Evolutionary conservation across 306 rosid genomes (phyloP).

Genomic region (Notholithocarpus densiflorus): DNA sequence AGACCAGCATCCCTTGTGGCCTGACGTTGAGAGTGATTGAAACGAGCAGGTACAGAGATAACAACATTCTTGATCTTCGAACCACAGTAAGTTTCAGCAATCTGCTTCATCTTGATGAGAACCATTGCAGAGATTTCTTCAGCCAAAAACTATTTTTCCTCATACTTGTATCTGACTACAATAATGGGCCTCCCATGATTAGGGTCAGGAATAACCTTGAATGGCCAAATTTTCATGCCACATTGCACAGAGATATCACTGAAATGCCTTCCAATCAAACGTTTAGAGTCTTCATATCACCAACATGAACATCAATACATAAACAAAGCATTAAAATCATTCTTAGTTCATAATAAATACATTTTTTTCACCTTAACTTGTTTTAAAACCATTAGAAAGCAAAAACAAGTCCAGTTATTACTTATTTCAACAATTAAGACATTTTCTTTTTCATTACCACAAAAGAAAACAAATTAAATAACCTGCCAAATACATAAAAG

Average conservation of each 20-base stretch:
- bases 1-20: constrained; percentile 42
- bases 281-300: constrained; percentile 30
- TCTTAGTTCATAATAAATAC: too few species aligned
- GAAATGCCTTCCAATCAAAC: constrained; percentile 40
- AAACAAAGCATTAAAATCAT: too few species aligned
- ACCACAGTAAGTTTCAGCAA: constrained; percentile 36
- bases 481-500: too few species aligned
- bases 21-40: constrained; percentile 33
- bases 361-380: too few species aligned
- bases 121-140: constrained; percentile 41
- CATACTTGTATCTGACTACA: constrained; percentile 32
- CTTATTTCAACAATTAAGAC: too few species aligned
- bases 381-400: too few species aligned
- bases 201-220: constrained; percentile 33
- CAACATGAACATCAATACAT: not conserved
- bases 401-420: too few species aligned
- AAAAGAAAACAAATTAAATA: too few species aligned
- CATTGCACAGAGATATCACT: constrained; percentile 28
- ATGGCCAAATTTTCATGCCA: constrained; percentile 41
- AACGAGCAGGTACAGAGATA: constrained; percentile 42
- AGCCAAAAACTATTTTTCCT: constrained; percentile 33
- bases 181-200: constrained; percentile 26
- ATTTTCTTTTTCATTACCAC: too few species aligned
- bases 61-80: constrained; percentile 27
- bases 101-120: constrained; percentile 30